A percentile compares a stretch with the other conserved stretches of the same genome.
Conservation (phyloP, 805 yeast genomes). For the Candida sanyiensis region DNA sequence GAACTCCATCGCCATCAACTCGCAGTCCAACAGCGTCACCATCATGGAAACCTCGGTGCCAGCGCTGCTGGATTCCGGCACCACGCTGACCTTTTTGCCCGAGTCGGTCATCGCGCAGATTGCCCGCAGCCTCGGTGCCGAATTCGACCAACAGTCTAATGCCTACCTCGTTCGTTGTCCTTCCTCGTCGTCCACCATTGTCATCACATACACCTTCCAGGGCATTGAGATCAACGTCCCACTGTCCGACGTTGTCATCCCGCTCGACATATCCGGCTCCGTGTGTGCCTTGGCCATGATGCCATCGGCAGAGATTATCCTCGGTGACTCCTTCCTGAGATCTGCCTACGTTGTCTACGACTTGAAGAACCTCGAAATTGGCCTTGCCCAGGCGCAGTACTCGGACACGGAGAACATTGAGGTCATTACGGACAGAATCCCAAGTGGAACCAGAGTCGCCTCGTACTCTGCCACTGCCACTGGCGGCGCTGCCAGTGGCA, state of each 20-base stretch:
- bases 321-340: slow-evolving; percentile 40
- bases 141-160: slow-evolving; percentile 35
- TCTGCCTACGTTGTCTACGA: slow-evolving; percentile 52
- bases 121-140: slow-evolving; percentile 38
- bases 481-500: not conserved
- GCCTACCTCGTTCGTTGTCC: slow-evolving; percentile 45
- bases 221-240: slow-evolving; percentile 54
- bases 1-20: slow-evolving; percentile 12
- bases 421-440: slow-evolving; percentile 39
- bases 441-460: slow-evolving; percentile 44
- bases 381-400: slow-evolving; percentile 41
- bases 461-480: slow-evolving; percentile 38
- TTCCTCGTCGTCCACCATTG: slow-evolving; percentile 14
- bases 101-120: slow-evolving; percentile 28
- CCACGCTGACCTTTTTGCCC: slow-evolving; percentile 43
- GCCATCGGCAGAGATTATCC: slow-evolving; percentile 25
- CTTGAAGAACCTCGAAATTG: slow-evolving; percentile 38
- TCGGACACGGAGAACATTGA: slow-evolving; percentile 38
- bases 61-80: slow-evolving; percentile 43
- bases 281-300: slow-evolving; percentile 9
- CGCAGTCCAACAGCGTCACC: slow-evolving; percentile 3
- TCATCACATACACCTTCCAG: slow-evolving; percentile 40
- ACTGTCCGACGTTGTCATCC: slow-evolving; percentile 20
- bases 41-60: slow-evolving; percentile 8
- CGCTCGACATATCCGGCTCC: slow-evolving; percentile 12